phyloP scores from a whole-genome alignment of 805 yeast species.

The Blastobotrys parvus region DNA sequence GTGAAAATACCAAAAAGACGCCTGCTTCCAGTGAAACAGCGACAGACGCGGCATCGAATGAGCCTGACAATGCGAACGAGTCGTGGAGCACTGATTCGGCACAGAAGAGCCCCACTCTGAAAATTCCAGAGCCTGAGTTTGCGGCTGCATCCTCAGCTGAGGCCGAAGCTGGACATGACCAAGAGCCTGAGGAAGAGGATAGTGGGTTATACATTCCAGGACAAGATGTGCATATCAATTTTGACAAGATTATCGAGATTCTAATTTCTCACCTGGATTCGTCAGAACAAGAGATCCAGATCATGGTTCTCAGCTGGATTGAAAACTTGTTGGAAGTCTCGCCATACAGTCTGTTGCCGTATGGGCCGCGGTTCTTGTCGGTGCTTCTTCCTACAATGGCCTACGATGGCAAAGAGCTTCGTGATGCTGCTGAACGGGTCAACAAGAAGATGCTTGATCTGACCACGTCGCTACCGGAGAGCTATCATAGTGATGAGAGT shows the following conservation, averaged over 20 bases:
- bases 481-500: conserved; percentile 5
- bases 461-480: conserved; percentile 36
- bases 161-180: not conserved
- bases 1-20: not conserved
- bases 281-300: conserved; percentile 66
- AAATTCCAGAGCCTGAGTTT: not conserved
- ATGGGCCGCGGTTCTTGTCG: conserved; percentile 66
- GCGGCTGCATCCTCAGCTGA: not conserved
- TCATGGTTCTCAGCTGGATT: conserved; percentile 77
- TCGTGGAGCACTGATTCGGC: no score
- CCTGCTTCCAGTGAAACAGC: not conserved
- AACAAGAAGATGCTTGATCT: conserved; percentile 49
- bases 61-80: not conserved
- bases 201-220: conserved; percentile 60
- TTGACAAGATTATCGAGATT: conserved; percentile 70
- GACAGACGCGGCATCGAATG: not conserved
- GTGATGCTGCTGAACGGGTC: conserved; percentile 47
- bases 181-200: conserved; percentile 8
- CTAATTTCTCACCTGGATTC: conserved; percentile 72
- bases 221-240: conserved; percentile 77
- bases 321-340: conserved; percentile 62
- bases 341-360: conserved; percentile 65
- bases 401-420: conserved; percentile 39
- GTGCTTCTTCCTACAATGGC: conserved; percentile 58
- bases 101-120: no score